These are phyloP conservation scores for Oxyria digyna DNA, from an alignment of 148 eudicot genomes.

Conservation along the genomic window DNA sequence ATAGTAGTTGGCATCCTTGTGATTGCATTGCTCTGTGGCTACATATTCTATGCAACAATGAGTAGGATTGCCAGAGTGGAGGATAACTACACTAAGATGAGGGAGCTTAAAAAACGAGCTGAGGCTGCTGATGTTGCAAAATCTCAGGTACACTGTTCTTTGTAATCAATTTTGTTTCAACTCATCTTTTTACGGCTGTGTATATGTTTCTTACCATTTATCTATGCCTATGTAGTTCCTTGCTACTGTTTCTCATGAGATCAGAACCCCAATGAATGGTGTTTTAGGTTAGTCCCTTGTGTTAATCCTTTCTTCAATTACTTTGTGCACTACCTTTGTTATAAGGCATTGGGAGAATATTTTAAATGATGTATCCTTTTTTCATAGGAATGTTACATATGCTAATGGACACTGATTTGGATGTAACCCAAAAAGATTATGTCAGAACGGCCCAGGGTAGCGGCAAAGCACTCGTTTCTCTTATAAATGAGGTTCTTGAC, in stretches of 20 bases:
- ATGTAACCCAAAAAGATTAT: slow-evolving; percentile 92
- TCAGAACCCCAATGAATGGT: slow-evolving; percentile 98
- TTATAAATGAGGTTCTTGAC: slow-evolving; percentile 92
- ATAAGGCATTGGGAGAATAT: not conserved
- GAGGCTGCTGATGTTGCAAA: slow-evolving; percentile 95
- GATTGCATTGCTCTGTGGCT: slow-evolving; percentile 59
- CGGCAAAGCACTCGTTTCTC: slow-evolving; percentile 90
- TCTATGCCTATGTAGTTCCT: slow-evolving; percentile 50
- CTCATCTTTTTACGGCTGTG: not conserved
- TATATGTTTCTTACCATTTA: slow-evolving; percentile 3
- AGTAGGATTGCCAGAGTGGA: slow-evolving; percentile 77
- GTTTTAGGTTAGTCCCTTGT: slow-evolving; percentile 53
- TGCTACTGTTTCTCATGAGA: slow-evolving; percentile 98
- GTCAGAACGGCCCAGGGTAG: slow-evolving; percentile 93
- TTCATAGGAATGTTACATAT: slow-evolving; percentile 82
- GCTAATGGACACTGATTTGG: slow-evolving; percentile 88
- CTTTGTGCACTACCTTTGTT: not conserved
- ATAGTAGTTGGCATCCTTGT: slow-evolving; percentile 51
- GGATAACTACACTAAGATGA: slow-evolving; percentile 72
- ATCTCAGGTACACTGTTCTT: slow-evolving; percentile 45
- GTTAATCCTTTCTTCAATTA: not conserved
- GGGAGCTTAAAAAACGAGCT: slow-evolving; percentile 72
- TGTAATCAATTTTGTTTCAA: not conserved
- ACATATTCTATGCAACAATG: slow-evolving; percentile 66
- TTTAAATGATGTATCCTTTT: not conserved